phyloP scores from a whole-genome alignment of 768 basidiomycete species.

The Tylopilus plumbeoviolaceoides region DNA sequence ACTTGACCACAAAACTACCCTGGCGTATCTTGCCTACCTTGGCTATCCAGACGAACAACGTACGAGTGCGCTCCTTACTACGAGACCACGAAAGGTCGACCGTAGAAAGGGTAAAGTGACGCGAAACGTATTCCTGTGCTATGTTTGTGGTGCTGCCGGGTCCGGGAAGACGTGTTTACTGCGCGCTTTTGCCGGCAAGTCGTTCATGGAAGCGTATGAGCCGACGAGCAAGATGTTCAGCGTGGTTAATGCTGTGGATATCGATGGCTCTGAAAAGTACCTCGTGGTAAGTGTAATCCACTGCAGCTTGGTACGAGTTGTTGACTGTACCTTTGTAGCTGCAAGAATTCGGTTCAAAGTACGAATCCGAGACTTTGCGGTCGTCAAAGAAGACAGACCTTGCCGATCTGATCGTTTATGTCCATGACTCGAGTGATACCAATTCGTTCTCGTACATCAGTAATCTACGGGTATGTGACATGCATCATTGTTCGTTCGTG shows the following conservation, averaged over 20 bases:
- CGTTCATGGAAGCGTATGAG: constrained; percentile 69
- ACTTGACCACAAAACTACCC: constrained; percentile 85
- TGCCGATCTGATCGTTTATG: constrained; percentile 93
- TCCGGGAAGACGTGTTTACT: constrained; percentile 91
- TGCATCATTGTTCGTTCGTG: background rate
- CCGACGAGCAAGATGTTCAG: constrained; percentile 88
- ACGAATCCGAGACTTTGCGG: constrained; percentile 86
- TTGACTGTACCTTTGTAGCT: constrained; percentile 46
- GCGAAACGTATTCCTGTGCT: constrained; percentile 89
- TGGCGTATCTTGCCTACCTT: constrained; percentile 93
- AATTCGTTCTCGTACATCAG: constrained; percentile 99
- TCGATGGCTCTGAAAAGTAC: constrained; percentile 93
- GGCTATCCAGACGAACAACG: constrained; percentile 79
- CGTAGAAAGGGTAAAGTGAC: constrained; percentile 84
- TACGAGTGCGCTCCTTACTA: constrained; percentile 83
- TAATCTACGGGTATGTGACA: constrained; percentile 73
- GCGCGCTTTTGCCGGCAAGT: constrained; percentile 81
- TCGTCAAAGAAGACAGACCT: constrained; percentile 88
- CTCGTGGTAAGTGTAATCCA: constrained; percentile 67
- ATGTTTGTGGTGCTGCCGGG: constrained; percentile 93
- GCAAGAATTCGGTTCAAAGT: constrained; percentile 96
- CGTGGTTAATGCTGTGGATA: constrained; percentile 94
- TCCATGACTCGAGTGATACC: constrained; percentile 96
- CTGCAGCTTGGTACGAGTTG: constrained; percentile 33
- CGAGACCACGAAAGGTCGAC: constrained; percentile 78